These are phyloP conservation scores for Amborella trichopoda DNA, from an alignment of 164 flowering plant species.

Conservation along the genomic window DNA sequence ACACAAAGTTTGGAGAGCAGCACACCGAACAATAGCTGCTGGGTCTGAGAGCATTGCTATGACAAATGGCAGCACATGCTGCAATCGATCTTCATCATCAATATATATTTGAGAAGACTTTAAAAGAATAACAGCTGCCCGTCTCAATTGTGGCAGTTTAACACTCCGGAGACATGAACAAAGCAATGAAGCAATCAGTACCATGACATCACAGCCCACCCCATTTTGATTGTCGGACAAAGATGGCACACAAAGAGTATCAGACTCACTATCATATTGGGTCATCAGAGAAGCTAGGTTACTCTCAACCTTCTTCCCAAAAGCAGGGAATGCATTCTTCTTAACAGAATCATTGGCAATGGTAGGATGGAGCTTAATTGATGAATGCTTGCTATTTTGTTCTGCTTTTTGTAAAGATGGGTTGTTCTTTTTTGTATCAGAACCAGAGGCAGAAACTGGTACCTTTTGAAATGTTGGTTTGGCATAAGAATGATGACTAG, in stretches of 20 bases:
- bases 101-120: slow-evolving; percentile 64
- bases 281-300: slow-evolving; percentile 56
- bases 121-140: slow-evolving; percentile 66
- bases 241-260: slow-evolving; percentile 58
- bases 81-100: slow-evolving; percentile 92
- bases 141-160: slow-evolving; percentile 79
- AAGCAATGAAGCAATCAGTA: slow-evolving; percentile 78
- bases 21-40: slow-evolving; percentile 94
- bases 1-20: slow-evolving; percentile 85
- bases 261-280: slow-evolving; percentile 58
- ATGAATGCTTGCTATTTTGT: slow-evolving; percentile 19
- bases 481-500: slow-evolving; percentile 17
- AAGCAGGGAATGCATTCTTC: slow-evolving; percentile 35
- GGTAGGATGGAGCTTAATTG: slow-evolving; percentile 30
- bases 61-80: slow-evolving; percentile 87
- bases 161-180: slow-evolving; percentile 95
- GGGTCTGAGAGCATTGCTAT: slow-evolving; percentile 89
- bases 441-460: slow-evolving; percentile 4
- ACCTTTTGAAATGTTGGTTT: slow-evolving; percentile 17
- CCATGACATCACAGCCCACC: slow-evolving; percentile 91
- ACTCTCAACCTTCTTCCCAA: slow-evolving; percentile 41
- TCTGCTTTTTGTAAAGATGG: slow-evolving; percentile 17
- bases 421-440: slow-evolving; percentile 6
- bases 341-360: slow-evolving; percentile 37
- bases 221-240: slow-evolving; percentile 39